Evolutionary conservation across 768 basidiomycete species (phyloP).

Genomic region (Phlebiopsis flavidoalba): DNA sequence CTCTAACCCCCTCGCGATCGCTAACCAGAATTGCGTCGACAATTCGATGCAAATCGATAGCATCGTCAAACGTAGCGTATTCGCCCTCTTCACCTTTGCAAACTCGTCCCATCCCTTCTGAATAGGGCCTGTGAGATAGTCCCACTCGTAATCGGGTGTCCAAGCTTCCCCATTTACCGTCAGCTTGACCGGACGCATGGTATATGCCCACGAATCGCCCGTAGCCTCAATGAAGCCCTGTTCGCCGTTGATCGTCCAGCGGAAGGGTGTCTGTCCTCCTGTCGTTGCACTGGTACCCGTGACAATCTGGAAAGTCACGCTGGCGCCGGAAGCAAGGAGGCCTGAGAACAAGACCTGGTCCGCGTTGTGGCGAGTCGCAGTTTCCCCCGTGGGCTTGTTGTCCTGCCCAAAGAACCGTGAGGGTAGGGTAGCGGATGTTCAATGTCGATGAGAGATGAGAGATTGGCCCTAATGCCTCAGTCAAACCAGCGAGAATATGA

Average conservation of each 20-base stretch:
- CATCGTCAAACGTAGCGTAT: conserved; percentile 19
- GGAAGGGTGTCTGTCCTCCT: conserved; percentile 22
- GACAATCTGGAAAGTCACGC: conserved; percentile 20
- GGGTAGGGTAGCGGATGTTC: neutral
- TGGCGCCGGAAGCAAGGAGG: conserved; percentile 24
- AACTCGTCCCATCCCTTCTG: conserved; percentile 1
- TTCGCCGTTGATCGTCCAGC: conserved; percentile 32
- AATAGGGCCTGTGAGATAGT: neutral
- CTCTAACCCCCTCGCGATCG: neutral
- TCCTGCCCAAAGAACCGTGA: neutral
- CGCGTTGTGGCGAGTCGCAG: conserved; percentile 8
- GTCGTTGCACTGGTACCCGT: conserved; percentile 2
- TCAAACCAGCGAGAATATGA: neutral
- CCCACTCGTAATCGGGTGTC: neutral
- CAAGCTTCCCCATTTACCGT: neutral
- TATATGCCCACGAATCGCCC: neutral
- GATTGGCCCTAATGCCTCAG: neutral
- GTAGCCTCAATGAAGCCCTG: conserved; percentile 23
- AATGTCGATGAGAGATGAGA: neutral
- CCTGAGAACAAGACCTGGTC: conserved; percentile 28
- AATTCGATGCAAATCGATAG: conserved; percentile 19
- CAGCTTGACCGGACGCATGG: neutral
- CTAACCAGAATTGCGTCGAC: conserved; percentile 11
- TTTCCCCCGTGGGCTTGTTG: conserved; percentile 22
- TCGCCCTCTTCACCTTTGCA: neutral